These are phyloP conservation scores for Trichoderma oligosporum DNA, from an alignment of 2,329 filamentous ascomycete genomes.

Conservation along the genomic window DNA sequence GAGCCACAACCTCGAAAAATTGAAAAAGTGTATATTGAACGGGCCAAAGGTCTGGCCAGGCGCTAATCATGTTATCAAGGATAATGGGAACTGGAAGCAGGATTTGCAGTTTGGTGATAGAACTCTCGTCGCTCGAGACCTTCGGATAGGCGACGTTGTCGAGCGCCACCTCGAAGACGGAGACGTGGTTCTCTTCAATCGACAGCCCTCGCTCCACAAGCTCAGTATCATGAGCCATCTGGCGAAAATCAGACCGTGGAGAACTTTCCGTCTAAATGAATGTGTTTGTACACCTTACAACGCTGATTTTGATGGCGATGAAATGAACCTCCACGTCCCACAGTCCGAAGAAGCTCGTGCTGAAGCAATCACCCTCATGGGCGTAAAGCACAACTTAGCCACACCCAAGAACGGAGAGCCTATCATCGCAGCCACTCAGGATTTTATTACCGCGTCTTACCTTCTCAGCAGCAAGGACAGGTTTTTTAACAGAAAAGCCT, in stretches of 20 bases:
- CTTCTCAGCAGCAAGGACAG: constrained; percentile 86
- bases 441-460: constrained; percentile 96
- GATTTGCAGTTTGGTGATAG: constrained; percentile 73
- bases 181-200: constrained; percentile 96
- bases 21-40: constrained; percentile 69
- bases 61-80: constrained; percentile 73
- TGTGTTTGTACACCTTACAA: constrained; percentile 99
- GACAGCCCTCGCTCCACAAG: constrained; percentile 95
- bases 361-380: constrained; percentile 95
- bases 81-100: constrained; percentile 63
- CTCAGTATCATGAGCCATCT: constrained; percentile 97
- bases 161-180: constrained; percentile 93
- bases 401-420: constrained; percentile 98
- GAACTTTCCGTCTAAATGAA: constrained; percentile 94
- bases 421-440: constrained; percentile 97
- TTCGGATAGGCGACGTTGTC: constrained; percentile 81
- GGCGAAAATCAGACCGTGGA: constrained; percentile 88
- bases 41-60: constrained; percentile 80
- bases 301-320: constrained; percentile 97
- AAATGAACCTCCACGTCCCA: constrained; percentile 98
- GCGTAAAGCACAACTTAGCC: constrained; percentile 91
- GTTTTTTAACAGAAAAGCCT: constrained; percentile 85
- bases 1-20: constrained; percentile 77
- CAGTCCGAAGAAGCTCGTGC: constrained; percentile 95
- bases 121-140: constrained; percentile 65